These are phyloP conservation scores for Microdochium paspali DNA, from an alignment of 2,329 filamentous ascomycete genomes.

Conservation along the genomic window DNA sequence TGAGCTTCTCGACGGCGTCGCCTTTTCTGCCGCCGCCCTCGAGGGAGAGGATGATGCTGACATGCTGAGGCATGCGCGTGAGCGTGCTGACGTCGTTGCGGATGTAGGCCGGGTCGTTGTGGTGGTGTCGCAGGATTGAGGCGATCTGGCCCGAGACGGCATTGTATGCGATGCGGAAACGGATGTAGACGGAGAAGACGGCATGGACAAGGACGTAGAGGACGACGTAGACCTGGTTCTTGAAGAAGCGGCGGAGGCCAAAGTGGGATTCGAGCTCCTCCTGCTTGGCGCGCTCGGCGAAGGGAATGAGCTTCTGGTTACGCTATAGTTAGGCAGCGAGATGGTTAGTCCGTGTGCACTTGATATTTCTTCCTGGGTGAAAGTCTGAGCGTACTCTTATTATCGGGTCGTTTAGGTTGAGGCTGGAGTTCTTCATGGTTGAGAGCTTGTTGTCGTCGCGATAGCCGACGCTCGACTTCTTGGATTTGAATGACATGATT, in stretches of 20 bases:
- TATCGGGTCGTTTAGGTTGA: neutral
- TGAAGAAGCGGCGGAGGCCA: slow-evolving; percentile 52
- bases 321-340: neutral
- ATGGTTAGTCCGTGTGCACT: neutral
- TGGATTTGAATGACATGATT: neutral
- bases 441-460: neutral
- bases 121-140: slow-evolving; percentile 86
- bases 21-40: slow-evolving; percentile 60
- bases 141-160: slow-evolving; percentile 68
- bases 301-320: neutral
- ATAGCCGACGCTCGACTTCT: neutral
- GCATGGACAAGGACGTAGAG: slow-evolving; percentile 65
- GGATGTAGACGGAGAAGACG: slow-evolving; percentile 82
- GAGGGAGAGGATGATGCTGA: slow-evolving; percentile 76
- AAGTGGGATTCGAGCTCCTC: slow-evolving; percentile 29
- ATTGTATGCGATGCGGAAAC: slow-evolving; percentile 71
- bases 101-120: slow-evolving; percentile 89
- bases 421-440: neutral
- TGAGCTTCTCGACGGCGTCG: slow-evolving; percentile 70
- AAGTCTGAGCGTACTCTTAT: neutral
- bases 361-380: neutral
- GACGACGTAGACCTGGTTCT: slow-evolving; percentile 53
- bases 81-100: slow-evolving; percentile 73
- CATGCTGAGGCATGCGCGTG: slow-evolving; percentile 67
- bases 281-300: slow-evolving; percentile 16